These are phyloP conservation scores for Cruciata laevipes DNA, from an alignment of 257 asterid genomes.

Conservation along the genomic window DNA sequence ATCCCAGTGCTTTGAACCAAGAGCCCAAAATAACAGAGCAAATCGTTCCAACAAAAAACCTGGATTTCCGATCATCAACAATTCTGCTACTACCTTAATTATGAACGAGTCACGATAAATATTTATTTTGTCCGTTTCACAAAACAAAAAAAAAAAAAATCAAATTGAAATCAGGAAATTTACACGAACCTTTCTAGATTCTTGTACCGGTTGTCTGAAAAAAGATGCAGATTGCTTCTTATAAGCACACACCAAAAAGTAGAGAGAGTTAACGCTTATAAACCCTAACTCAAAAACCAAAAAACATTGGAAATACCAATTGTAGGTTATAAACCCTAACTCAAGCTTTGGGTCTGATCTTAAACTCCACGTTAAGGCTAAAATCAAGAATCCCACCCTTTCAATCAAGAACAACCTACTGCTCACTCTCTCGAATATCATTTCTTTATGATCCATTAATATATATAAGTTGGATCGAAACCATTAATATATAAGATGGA, in stretches of 20 bases:
- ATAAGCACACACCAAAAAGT: background rate
- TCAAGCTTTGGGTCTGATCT: background rate
- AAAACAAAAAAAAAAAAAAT: no score
- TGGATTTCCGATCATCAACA: background rate
- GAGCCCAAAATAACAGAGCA: background rate
- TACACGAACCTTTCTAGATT: background rate
- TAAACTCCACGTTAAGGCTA: background rate
- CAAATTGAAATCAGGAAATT: no score
- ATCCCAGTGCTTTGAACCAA: background rate
- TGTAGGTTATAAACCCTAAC: background rate
- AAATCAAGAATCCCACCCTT: background rate
- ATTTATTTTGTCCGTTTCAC: no score
- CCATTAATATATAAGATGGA: no score
- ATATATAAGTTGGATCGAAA: no score
- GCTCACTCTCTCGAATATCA: background rate
- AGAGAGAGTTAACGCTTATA: background rate
- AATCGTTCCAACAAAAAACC: slow-evolving; percentile 1
- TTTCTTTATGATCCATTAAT: background rate
- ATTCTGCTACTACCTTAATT: no score
- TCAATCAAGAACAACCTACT: background rate
- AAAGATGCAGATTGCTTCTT: background rate
- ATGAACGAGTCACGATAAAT: no score
- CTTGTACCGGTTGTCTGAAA: background rate
- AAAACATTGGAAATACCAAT: background rate
- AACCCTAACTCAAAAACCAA: background rate